Evolutionary conservation across 1,284 basidiomycete genomes (phyloP).

Genomic region (Inonotus hispidus): DNA sequence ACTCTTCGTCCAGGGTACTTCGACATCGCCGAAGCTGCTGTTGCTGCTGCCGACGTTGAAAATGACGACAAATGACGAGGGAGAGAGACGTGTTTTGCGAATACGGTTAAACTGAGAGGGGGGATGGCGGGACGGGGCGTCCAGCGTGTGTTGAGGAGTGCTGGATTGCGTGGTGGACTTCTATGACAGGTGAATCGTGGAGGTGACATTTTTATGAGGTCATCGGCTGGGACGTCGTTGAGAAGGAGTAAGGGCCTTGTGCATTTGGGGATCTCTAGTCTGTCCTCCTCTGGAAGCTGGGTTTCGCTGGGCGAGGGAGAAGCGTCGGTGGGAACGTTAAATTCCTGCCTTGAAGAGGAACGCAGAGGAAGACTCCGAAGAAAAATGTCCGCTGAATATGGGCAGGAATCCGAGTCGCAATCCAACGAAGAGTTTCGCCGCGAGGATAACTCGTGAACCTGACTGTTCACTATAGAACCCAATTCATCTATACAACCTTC

Average conservation of each 20-base stretch:
- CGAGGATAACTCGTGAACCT: too few relatives aligned
- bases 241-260: not conserved
- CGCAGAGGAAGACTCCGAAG: not conserved
- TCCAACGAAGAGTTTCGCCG: not conserved
- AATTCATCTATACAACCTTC: too few relatives aligned
- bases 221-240: slow-evolving; percentile 5
- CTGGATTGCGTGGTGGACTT: slow-evolving; percentile 6
- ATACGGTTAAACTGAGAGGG: slow-evolving; percentile 7
- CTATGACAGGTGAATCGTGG: not conserved
- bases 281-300: not conserved
- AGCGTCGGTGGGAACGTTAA: not conserved
- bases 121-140: slow-evolving; percentile 1
- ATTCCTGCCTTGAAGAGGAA: not conserved
- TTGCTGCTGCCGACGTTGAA: not conserved
- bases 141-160: slow-evolving; percentile 12
- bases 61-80: too few relatives aligned
- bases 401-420: not conserved
- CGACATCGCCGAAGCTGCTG: not conserved
- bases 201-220: not conserved
- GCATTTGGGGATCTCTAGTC: not conserved
- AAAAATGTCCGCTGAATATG: not conserved
- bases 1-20: slow-evolving; percentile 3
- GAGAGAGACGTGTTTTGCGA: slow-evolving; percentile 1
- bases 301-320: not conserved
- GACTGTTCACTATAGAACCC: too few relatives aligned